phyloP scores from a whole-genome alignment of 345 rosid species.

The Theobroma cacao region DNA sequence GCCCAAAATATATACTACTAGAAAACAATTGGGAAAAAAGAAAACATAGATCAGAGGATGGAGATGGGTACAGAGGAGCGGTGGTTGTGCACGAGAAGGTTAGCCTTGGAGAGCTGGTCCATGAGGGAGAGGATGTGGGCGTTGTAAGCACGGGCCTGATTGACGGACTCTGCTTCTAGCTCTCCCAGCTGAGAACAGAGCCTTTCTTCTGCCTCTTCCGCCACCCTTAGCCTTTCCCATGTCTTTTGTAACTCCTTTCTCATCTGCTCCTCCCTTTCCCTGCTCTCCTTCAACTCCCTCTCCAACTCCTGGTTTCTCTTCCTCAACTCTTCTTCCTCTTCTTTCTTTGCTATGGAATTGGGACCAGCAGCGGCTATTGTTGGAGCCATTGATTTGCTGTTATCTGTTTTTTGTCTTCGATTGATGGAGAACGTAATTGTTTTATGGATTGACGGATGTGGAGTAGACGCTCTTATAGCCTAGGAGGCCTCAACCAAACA shows the following conservation, averaged over 20 bases:
- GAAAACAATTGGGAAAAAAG: background rate
- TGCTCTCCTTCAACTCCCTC: conserved; percentile 7
- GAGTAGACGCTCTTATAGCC: background rate
- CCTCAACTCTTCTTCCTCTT: conserved; percentile 2
- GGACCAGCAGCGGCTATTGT: background rate
- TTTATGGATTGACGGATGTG: background rate
- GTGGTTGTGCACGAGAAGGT: conserved; percentile 12
- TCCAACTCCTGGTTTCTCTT: conserved; percentile 14
- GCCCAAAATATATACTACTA: too few relatives aligned
- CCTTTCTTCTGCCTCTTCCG: conserved; percentile 84
- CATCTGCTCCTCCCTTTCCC: conserved; percentile 9
- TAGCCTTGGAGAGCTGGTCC: conserved; percentile 53
- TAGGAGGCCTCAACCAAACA: background rate
- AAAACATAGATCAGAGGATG: background rate
- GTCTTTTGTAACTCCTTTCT: background rate
- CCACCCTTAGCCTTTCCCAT: conserved; percentile 49
- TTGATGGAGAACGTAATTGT: background rate
- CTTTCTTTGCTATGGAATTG: background rate
- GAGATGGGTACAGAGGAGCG: background rate
- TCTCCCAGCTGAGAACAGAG: conserved; percentile 84
- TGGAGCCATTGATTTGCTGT: background rate
- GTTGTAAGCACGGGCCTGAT: conserved; percentile 64
- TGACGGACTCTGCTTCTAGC: conserved; percentile 77
- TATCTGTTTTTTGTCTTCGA: background rate
- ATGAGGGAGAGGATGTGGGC: conserved; percentile 57